Evolutionary conservation across 1,139 yeast species (phyloP).

Genomic region (Sugiyamaella pinicola): DNA sequence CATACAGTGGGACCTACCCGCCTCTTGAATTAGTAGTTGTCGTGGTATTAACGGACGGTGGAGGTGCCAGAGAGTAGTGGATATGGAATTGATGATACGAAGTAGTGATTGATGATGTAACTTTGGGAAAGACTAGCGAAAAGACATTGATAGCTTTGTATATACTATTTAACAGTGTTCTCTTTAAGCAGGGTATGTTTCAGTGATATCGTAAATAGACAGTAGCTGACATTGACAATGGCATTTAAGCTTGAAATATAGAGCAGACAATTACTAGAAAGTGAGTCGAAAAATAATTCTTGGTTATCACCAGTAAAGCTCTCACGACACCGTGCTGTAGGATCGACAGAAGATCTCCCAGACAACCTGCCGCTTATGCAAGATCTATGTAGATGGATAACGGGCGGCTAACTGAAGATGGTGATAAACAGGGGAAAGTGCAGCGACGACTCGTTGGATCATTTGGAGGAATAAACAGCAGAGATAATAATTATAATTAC

Average conservation of each 20-base stretch:
- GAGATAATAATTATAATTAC: not conserved
- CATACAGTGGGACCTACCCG: slow-evolving; percentile 7
- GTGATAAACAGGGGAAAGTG: slow-evolving; percentile 1
- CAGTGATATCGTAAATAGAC: too few relatives aligned
- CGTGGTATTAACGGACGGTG: not conserved
- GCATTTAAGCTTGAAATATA: too few relatives aligned
- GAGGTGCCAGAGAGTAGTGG: not conserved
- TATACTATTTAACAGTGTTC: too few relatives aligned
- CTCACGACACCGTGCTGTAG: too few relatives aligned
- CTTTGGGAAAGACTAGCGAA: too few relatives aligned
- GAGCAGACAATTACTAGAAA: too few relatives aligned
- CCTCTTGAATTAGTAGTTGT: slow-evolving; percentile 7
- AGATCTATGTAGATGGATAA: not conserved
- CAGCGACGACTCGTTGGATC: not conserved
- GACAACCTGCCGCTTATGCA: not conserved
- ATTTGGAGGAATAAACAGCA: not conserved
- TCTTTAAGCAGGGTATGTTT: too few relatives aligned
- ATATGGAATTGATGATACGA: not conserved
- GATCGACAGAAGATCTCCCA: not conserved
- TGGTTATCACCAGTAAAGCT: too few relatives aligned
- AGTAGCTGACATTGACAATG: too few relatives aligned
- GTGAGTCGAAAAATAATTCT: too few relatives aligned
- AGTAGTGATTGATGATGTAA: too few relatives aligned
- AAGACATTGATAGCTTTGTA: too few relatives aligned
- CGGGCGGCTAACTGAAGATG: not conserved